These are phyloP conservation scores for Adansonia gregorii DNA, from an alignment of 441 rosid species.

Conservation along the genomic window DNA sequence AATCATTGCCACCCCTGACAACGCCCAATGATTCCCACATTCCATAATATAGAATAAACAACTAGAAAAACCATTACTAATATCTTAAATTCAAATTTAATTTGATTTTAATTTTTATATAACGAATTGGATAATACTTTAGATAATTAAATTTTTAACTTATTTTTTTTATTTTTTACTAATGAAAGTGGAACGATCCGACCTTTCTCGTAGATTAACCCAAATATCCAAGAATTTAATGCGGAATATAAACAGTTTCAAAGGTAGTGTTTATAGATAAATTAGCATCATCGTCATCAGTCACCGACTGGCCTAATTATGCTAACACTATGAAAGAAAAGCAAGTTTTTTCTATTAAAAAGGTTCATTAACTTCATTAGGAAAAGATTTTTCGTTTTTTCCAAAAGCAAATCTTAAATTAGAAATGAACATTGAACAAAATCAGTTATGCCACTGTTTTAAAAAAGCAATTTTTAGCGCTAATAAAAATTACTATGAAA, in stretches of 20 bases:
- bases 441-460: not conserved
- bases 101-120: too few relatives aligned
- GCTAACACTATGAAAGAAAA: not conserved
- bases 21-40: not conserved
- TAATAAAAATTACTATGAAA: not conserved
- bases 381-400: not conserved
- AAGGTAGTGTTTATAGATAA: not conserved
- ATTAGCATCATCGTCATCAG: not conserved
- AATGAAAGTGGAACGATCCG: too few relatives aligned
- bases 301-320: not conserved
- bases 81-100: too few relatives aligned
- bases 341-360: not conserved
- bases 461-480: not conserved
- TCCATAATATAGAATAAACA: not conserved
- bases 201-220: not conserved
- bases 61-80: not conserved
- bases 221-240: not conserved
- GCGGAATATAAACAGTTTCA: not conserved
- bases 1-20: not conserved
- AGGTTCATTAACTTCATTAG: not conserved
- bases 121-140: too few relatives aligned
- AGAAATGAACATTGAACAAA: not conserved
- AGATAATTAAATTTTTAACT: too few relatives aligned
- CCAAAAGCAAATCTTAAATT: not conserved
- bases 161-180: too few relatives aligned